Conservation (phyloP, 768 basidiomycete genomes). For the Mycena belliarum region DNA sequence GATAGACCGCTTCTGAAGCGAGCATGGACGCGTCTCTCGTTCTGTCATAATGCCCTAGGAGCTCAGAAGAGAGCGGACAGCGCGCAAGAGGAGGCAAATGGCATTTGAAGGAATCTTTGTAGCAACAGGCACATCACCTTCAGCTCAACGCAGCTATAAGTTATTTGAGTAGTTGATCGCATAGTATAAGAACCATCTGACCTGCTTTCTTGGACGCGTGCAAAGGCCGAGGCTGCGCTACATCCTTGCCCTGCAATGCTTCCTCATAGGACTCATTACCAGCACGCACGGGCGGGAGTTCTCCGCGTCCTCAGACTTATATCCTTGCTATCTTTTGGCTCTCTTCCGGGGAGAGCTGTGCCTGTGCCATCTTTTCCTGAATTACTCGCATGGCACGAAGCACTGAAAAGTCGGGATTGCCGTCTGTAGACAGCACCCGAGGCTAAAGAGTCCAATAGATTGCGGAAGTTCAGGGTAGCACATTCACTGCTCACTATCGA, state of each 20-base stretch:
- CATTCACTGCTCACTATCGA: neutral
- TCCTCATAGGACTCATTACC: neutral
- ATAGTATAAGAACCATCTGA: too few species aligned
- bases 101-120: neutral
- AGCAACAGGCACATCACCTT: too few species aligned
- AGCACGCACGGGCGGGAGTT: neutral
- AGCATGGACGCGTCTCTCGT: neutral
- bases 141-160: too few species aligned
- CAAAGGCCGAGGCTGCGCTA: too few species aligned
- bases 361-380: too few species aligned
- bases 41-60: neutral
- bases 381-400: too few species aligned
- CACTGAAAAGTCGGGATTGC: neutral
- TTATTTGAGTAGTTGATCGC: too few species aligned
- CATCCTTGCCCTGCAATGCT: neutral
- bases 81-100: neutral
- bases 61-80: neutral
- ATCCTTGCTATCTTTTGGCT: too few species aligned
- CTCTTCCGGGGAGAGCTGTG: too few species aligned
- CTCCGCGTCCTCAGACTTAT: slow-evolving; percentile 1
- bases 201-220: too few species aligned
- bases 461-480: neutral
- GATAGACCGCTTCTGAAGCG: neutral
- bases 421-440: too few species aligned
- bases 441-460: too few species aligned